Base-by-base conservation (phyloP, 129 eudicot genomes). In the Saposhnikovia divaricata region DNA sequence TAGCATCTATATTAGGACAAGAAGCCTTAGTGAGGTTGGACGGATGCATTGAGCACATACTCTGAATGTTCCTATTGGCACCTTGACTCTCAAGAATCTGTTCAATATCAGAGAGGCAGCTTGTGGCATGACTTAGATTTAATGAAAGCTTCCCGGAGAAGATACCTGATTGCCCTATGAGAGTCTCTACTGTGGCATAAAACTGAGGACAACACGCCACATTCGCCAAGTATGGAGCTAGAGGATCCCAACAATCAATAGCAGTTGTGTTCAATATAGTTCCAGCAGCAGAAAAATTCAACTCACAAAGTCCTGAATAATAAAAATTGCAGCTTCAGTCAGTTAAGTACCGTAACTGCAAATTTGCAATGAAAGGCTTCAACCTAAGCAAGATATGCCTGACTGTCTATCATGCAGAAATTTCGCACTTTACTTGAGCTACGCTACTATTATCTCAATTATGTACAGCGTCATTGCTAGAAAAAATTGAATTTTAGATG, bases 131-230 rank as follows among this genome's bases (percentile, higher is more conserved):
- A 31, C 88, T 80, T 18, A 11, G 76, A 79, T 77, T 87, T 10
- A 87, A 27, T 7, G 87, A 80, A 25, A 91, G 85, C 16, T 51
- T 77, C 31, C 76, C 46, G 0, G 87, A 75, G 59, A 82, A 46
- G 59, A 61, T 79, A 80, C 96, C 83, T 38, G 86, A 85, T 65
- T 84, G 89, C 19, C 85, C 97, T 28, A 91, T 44, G 14, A 91
- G 88, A 86, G 89, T 83, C 48, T 47, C 80, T 42, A 89, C 69
- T 12, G 84, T 72, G 82, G 97, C 90, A 43, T 87, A 86, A 42
- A 85, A 80, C 76, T 91, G 97, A 73, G 97, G 97, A 79, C 97
- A 91, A 65, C 97, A 91, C 25, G 86, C 88, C 28, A 78, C 90
- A 81, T 87, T 91, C 25, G 90, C 97, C 45, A 91, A 83, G 80